Conservation (phyloP, 208 protist species). For the Acanthamoeba rhysodes region DNA sequence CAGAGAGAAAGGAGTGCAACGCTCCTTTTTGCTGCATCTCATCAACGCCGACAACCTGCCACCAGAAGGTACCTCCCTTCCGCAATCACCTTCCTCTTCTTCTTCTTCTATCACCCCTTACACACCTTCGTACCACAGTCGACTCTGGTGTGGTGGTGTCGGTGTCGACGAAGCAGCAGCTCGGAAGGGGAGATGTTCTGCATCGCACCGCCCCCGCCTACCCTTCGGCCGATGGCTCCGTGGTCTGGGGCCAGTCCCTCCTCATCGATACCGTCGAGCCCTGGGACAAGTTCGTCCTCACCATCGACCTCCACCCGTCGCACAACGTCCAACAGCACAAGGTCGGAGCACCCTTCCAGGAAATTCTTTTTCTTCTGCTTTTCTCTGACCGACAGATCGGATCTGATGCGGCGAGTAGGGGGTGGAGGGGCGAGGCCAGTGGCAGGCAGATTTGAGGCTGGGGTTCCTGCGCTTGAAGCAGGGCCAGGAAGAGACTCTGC, state of each 20-base stretch:
- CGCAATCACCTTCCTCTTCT: neutral
- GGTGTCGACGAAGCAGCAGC: neutral
- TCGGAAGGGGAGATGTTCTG: neutral
- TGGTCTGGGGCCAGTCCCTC: neutral
- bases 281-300: constrained; percentile 46
- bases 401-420: too few relatives aligned
- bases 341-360: neutral
- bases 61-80: neutral
- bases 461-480: neutral
- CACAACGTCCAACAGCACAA: neutral
- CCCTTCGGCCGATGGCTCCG: neutral
- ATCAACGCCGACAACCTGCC: neutral
- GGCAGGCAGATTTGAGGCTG: constrained; percentile 1
- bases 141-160: neutral
- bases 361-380: neutral
- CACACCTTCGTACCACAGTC: neutral
- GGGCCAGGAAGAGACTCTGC: neutral
- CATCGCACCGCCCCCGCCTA: neutral
- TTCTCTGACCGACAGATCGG: too few relatives aligned
- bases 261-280: neutral
- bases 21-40: neutral
- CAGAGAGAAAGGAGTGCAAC: neutral
- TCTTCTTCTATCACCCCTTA: too few relatives aligned
- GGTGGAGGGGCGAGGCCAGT: constrained; percentile 1
- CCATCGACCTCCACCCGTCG: neutral